These are phyloP conservation scores for Prunus armeniaca DNA, from an alignment of 306 rosid genomes.

Conservation along the genomic window DNA sequence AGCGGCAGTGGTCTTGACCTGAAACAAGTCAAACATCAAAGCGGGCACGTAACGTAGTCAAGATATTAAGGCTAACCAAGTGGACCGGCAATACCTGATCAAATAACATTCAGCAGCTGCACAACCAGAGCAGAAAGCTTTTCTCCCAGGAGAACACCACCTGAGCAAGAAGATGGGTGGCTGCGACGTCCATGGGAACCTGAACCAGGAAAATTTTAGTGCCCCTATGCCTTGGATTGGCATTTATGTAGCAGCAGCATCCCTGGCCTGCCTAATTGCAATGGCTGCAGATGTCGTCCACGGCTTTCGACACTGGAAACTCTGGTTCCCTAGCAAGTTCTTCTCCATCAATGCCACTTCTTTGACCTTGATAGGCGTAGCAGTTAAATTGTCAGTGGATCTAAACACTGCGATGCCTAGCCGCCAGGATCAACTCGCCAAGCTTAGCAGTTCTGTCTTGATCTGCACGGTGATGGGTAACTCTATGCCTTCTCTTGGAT, in stretches of 20 bases:
- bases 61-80: not conserved
- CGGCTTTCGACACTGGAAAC: constrained; percentile 49
- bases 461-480: constrained; percentile 69
- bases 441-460: constrained; percentile 70
- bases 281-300: constrained; percentile 57
- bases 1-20: no score
- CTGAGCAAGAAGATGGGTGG: constrained; percentile 47
- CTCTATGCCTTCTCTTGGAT: constrained; percentile 85
- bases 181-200: constrained; percentile 45
- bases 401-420: constrained; percentile 82
- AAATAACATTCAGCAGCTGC: not conserved
- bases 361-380: constrained; percentile 61
- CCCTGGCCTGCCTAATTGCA: constrained; percentile 52
- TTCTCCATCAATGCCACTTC: constrained; percentile 79
- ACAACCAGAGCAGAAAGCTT: not conserved
- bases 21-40: not conserved
- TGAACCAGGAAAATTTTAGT: constrained; percentile 64
- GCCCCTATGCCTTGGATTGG: constrained; percentile 95
- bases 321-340: constrained; percentile 79
- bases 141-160: not conserved
- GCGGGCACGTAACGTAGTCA: not conserved
- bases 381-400: constrained; percentile 67
- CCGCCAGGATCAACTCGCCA: constrained; percentile 69
- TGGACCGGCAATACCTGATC: not conserved
- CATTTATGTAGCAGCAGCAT: constrained; percentile 73